Base-by-base conservation (phyloP, 176 grass and related monocot genomes). In the Calamus simplicifolius region DNA sequence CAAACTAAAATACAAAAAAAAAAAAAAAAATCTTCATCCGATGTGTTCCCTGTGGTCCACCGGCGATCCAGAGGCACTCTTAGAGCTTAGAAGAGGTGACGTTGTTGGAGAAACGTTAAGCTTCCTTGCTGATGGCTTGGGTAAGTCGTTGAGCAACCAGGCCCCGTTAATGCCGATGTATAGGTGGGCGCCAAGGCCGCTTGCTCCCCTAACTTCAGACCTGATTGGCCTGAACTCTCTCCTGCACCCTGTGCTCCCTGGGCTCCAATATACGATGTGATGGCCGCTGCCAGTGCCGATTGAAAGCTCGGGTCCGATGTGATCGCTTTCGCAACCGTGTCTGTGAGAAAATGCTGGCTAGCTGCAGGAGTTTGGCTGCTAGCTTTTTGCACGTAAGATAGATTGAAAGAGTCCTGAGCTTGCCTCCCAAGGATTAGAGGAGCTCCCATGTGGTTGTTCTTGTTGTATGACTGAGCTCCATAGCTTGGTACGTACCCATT, bases 291-390 rank as follows among this genome's bases (percentile, higher is more conserved):
- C 54, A 96, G 70, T 43, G 72, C 83, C 51, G 78, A 85, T 54
- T 85, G 87, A 69, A 97, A 97, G 50, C 62, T 49, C 5, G 92
- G 84, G 48, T 91, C 87, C 59, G 84, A 68, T 19, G 84, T 69
- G 76, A 91, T 88, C 13, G 79, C 83, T 66, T 88, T 91, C 1
- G 93, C 84, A 27, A 97, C 80, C 16, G 84, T 77, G 69, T 97
- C 84, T 4, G 73, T 91, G 53, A 82, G 59, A 29, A 66, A 68
- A 56, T 66, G 27, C 3, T 62, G 61, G 10, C 61, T 6, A 1
- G 67, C 25, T 29, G 54, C n/a, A 1, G 67, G 1, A 23, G 16
- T 82, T 6, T 30, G 43, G 0, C 64, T 31, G 0, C 63, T 29
- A 12, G 59, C 48, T 25, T 71, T 83, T 57, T 74, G 77, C 54